Evolutionary conservation across 164 flowering plant genomes (phyloP).

Genomic region (Annona cherimola): DNA sequence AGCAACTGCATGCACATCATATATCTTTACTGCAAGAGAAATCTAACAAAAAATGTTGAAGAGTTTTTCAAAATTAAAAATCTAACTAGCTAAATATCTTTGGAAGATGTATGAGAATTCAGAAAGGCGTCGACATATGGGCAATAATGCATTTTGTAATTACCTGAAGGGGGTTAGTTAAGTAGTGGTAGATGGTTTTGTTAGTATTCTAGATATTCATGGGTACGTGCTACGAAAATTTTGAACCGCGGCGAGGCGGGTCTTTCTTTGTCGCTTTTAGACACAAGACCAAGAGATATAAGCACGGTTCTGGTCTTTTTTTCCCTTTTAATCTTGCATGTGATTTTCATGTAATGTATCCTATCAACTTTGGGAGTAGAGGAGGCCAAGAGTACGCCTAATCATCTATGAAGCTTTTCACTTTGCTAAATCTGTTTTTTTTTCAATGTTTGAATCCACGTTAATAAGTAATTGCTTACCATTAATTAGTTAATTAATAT

Average conservation of each 20-base stretch:
- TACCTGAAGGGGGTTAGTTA: no score
- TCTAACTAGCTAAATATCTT: no score
- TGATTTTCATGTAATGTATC: neutral
- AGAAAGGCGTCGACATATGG: no score
- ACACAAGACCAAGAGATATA: neutral
- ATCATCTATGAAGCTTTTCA: neutral
- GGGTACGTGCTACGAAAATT: neutral
- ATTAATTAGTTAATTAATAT: no score
- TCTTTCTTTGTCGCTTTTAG: neutral
- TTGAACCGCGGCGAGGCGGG: neutral
- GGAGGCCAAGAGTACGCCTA: neutral
- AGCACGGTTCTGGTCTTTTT: neutral
- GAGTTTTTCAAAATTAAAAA: no score
- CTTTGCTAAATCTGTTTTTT: neutral
- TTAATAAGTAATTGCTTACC: no score
- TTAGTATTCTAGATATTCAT: neutral
- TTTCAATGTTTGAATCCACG: no score
- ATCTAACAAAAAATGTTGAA: no score
- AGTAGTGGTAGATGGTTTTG: neutral
- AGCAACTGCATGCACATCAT: neutral
- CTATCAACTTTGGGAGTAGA: neutral
- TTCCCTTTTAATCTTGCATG: neutral
- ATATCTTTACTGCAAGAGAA: neutral
- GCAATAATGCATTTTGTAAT: no score
- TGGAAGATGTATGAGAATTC: no score